Evolutionary conservation across 768 basidiomycete species (phyloP).

Genomic region (Gyrodon lividus): DNA sequence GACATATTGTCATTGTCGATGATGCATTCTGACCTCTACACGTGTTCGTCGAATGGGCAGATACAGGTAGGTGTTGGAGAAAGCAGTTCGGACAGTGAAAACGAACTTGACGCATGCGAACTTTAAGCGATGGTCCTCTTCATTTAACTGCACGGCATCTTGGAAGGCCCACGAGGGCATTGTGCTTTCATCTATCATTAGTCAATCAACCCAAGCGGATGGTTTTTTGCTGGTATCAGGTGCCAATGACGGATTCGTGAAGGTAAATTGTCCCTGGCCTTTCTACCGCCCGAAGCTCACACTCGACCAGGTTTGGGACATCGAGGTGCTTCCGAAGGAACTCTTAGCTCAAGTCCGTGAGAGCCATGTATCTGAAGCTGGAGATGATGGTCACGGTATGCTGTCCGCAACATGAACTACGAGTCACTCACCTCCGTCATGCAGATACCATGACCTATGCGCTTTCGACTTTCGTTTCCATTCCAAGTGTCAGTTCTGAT

Average conservation of each 20-base stretch:
- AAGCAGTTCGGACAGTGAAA: neutral
- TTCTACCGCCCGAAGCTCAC: neutral
- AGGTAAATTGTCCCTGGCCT: slow-evolving; percentile 44
- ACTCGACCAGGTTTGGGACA: slow-evolving; percentile 51
- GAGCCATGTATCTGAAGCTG: slow-evolving; percentile 4
- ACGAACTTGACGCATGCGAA: neutral
- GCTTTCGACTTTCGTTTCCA: slow-evolving; percentile 81
- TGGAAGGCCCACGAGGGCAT: slow-evolving; percentile 84
- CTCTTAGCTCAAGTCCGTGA: neutral
- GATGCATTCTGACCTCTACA: slow-evolving; percentile 62
- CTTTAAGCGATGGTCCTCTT: slow-evolving; percentile 71
- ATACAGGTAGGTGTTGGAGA: slow-evolving; percentile 52
- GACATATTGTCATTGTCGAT: slow-evolving; percentile 83
- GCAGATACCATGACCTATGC: slow-evolving; percentile 76
- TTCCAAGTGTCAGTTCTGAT: slow-evolving; percentile 79
- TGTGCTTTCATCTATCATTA: slow-evolving; percentile 74
- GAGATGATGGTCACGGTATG: slow-evolving; percentile 24
- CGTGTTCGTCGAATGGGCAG: slow-evolving; percentile 64
- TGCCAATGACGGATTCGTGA: slow-evolving; percentile 83
- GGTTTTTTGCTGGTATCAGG: slow-evolving; percentile 61
- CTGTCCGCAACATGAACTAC: neutral
- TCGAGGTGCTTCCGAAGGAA: slow-evolving; percentile 28
- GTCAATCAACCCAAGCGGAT: slow-evolving; percentile 30
- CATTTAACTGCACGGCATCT: slow-evolving; percentile 81
- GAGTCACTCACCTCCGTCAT: slow-evolving; percentile 2